phyloP scores from a whole-genome alignment of 176 grass and related monocot genomes.

The Puya raimondii region DNA sequence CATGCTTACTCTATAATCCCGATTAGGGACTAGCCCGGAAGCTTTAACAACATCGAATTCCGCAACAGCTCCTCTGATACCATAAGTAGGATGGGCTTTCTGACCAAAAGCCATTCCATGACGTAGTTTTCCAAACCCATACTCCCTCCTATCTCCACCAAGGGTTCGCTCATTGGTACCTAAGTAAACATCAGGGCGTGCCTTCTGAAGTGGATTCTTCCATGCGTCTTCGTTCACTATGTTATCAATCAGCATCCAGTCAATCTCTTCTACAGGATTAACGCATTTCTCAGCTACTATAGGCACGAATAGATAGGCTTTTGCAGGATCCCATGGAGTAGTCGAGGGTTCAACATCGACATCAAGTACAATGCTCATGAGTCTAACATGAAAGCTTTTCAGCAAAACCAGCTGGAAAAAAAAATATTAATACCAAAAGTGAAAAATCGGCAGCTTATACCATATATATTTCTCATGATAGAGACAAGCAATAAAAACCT shows the following conservation, averaged over 20 bases:
- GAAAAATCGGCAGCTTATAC: neutral
- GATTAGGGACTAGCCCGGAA: slow-evolving; percentile 85
- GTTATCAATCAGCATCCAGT: slow-evolving; percentile 72
- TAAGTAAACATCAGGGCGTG: slow-evolving; percentile 90
- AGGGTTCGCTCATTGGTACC: slow-evolving; percentile 94
- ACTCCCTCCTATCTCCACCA: slow-evolving; percentile 94
- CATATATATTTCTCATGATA: neutral
- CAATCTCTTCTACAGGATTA: slow-evolving; percentile 60
- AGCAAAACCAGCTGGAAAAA: slow-evolving; percentile 69
- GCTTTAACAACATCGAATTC: slow-evolving; percentile 98
- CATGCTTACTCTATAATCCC: slow-evolving; percentile 26
- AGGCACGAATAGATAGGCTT: slow-evolving; percentile 95
- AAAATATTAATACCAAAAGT: slow-evolving; percentile 14
- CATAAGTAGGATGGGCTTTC: slow-evolving; percentile 92
- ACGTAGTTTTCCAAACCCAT: slow-evolving; percentile 88
- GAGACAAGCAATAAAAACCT: slow-evolving; percentile 41
- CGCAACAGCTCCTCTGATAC: slow-evolving; percentile 90
- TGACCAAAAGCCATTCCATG: slow-evolving; percentile 70
- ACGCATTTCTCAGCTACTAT: slow-evolving; percentile 39
- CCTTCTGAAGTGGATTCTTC: slow-evolving; percentile 91
- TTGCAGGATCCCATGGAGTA: slow-evolving; percentile 94
- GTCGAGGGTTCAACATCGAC: slow-evolving; percentile 93
- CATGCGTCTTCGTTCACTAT: slow-evolving; percentile 88
- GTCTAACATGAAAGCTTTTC: slow-evolving; percentile 99
- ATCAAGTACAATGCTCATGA: slow-evolving; percentile 98